Percentiles rank a stretch among this genome's conserved stretches.
These are phyloP conservation scores for Dittrichia graveolens DNA, from an alignment of 129 eudicot genomes.

Conservation along the genomic window DNA sequence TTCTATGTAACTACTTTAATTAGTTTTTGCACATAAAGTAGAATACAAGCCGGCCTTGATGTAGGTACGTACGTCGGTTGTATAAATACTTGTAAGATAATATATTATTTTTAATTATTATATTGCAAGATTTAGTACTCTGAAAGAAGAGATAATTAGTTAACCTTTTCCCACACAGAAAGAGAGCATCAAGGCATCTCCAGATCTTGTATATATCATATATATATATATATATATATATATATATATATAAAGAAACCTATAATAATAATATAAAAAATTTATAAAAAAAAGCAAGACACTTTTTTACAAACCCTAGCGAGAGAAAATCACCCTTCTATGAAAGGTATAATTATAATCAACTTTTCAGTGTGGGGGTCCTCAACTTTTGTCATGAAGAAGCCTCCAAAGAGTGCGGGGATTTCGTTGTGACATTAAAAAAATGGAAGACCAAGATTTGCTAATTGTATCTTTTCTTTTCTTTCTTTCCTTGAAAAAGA, in stretches of 20 bases:
- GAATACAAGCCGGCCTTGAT: not conserved
- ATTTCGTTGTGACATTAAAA: conserved; percentile 20
- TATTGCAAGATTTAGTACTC: conserved; percentile 23
- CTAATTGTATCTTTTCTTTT: conserved; percentile 29
- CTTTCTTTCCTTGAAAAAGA: conserved; percentile 35
- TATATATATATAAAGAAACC: conserved; percentile 28
- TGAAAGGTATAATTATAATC: conserved; percentile 43
- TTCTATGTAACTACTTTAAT: not conserved
- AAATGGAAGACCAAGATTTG: conserved; percentile 35
- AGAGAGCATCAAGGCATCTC: conserved; percentile 51
- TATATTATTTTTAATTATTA: conserved; percentile 3
- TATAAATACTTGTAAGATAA: not conserved
- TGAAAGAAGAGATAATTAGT: conserved; percentile 21
- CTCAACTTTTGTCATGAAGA: conserved; percentile 42
- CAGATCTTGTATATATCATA: conserved; percentile 11
- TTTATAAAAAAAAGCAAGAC: conserved; percentile 29
- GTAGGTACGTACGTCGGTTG: not conserved
- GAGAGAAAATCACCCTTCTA: conserved; percentile 43
- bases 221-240: too few species aligned
- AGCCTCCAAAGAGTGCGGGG: conserved; percentile 47
- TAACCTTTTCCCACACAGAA: conserved; percentile 32
- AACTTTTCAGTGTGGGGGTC: conserved; percentile 34
- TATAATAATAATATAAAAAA: conserved; percentile 16
- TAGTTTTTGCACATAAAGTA: not conserved
- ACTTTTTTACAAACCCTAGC: conserved; percentile 44